Base-by-base conservation (phyloP, 2,329 filamentous ascomycete genomes). In the Aspergillus jensenii region DNA sequence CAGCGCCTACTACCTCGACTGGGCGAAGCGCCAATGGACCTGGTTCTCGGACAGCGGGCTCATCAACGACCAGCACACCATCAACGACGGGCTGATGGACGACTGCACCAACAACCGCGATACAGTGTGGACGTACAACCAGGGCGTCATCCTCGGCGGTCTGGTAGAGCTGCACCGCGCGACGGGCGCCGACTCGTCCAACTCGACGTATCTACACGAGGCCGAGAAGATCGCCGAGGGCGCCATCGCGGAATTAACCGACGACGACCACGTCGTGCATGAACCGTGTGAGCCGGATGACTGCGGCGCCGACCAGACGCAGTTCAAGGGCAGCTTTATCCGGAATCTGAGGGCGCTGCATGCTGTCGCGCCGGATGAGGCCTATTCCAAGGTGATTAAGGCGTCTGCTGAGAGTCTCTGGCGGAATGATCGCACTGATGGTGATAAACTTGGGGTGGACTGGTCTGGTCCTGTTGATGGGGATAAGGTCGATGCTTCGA, bases 301-400 rank as follows among this genome's bases (percentile, higher is more conserved):
- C 58, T 83, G 79, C 54, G 78, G 76, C 11, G 82, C 63, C 3
- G 63, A 87, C 59, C 82, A 79, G 1, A 79, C 83, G 35, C 85
- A 89, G 66, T 91, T 91, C 80, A 91, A 91, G 72, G 89, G 89
- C 3, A 78, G 90, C 37, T 90, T 90, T 62, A 79, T 84, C 15
- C 81, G 87, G 19, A 89, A 89, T 67, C 74, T 91, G 19, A 78
- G 80, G 35, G 81, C 83, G 55, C 72, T 91, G 35, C 78, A 88
- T 21, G 67, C 74, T 1, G 81, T 73, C 3, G 80, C 79, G 1
- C 82, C 83, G 0, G 74, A 82, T 39, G 69, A 77, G 3, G 69
- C 70, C 9, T 87, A 86, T 66, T 75, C 46, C 0, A 8, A 25
- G 46, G 46, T 49, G n/a, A 21, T 49, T 14, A 19, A 9, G 9